Base-by-base conservation (phyloP, 768 basidiomycete species). In the Serendipita sp. region DNA sequence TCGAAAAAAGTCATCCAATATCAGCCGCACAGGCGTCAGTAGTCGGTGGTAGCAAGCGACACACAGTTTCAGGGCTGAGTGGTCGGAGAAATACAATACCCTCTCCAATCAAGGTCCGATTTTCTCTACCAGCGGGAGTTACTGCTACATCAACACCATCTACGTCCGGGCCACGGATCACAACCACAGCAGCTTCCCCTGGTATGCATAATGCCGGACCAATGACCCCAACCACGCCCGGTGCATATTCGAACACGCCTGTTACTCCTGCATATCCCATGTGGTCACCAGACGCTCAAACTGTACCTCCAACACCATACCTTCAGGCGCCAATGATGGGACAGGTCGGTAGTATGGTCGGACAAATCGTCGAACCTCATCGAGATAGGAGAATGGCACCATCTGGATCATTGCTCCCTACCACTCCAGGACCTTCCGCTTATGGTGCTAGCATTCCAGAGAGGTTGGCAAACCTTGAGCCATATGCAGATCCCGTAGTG, bases 231-330 rank as follows among this genome's bases (percentile, higher is more conserved):
- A 65, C 30, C 17, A 61, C 44, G 58, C 17, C 72, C 68, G 67
- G 3, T 69, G 66, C 61, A 68, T 68, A 63, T 62, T 65, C 67
- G 61, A 67, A 66, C 44, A 70, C 72, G 1, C 81, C 85, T 0
- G 76, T 77, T 45, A 89, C 85, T 3, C 87, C 88, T 1, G 83
- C 86, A 2, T 87, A 87, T 67, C 86, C 88, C 14, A 78, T 85
- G 1, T 90, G 53, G 53, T 33, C 81, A 68, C 78, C 84, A 0
- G 72, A 76, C 33, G 67, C 75, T 4, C 74, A 64, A 26, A 26
- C 79, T 20, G 65, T 76, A 0, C 75, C 81, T 7, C 78, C 79
- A 0, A 79, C 77, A 7, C 83, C 85, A 1, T 74, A 79, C 64
- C 78, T 79, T 33, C 80, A 83, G 68, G 76, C 78, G 3, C 81